A percentile compares a stretch with the other conserved stretches of the same genome.
phyloP scores from a whole-genome alignment of 108 stramenopile genomes.

The Nannochloropsis gaditana region DNA sequence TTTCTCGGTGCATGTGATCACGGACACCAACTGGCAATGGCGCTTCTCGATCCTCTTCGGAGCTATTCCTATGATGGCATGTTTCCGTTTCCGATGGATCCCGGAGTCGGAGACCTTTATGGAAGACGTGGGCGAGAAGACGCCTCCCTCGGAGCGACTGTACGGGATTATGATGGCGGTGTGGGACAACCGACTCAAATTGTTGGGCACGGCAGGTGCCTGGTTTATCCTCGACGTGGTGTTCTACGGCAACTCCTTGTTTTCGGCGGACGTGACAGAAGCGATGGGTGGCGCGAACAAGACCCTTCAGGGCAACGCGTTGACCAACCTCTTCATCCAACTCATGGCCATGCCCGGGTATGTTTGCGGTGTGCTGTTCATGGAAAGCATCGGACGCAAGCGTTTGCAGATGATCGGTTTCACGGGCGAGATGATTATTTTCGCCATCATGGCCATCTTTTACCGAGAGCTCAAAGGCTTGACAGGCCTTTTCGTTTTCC shows the following conservation, averaged over 20 bases:
- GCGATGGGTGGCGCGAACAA: constrained; percentile 30
- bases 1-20: not conserved
- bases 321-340: constrained; percentile 39
- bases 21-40: constrained; percentile 16
- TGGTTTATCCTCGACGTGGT: constrained; percentile 61
- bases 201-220: constrained; percentile 56
- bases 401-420: constrained; percentile 53
- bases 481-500: not conserved
- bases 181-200: not conserved
- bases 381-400: constrained; percentile 53
- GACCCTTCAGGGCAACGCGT: constrained; percentile 19
- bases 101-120: not conserved
- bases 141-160: not conserved
- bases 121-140: constrained; percentile 26
- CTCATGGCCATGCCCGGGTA: constrained; percentile 55
- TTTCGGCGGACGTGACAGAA: constrained; percentile 27
- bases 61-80: constrained; percentile 19
- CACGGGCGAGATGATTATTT: not conserved
- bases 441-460: not conserved
- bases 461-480: not conserved
- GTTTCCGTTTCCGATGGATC: constrained; percentile 27
- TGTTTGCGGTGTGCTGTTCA: constrained; percentile 46
- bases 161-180: not conserved
- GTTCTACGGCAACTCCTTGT: constrained; percentile 54
- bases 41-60: constrained; percentile 33